These are phyloP conservation scores for Ceratocystiopsis minuta DNA, from an alignment of 2,329 filamentous ascomycete species.

Conservation along the genomic window DNA sequence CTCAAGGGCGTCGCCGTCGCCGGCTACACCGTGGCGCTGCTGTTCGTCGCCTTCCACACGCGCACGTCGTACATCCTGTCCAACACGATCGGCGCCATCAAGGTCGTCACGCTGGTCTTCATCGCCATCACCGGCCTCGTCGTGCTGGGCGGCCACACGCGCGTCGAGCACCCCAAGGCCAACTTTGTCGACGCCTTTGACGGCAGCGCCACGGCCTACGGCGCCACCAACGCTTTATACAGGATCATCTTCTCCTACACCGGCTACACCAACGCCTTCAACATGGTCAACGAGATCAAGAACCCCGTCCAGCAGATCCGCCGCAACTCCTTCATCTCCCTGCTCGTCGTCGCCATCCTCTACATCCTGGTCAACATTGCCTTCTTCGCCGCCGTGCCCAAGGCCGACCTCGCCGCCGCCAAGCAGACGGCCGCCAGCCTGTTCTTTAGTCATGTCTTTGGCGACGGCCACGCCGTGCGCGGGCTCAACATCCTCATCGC, in stretches of 20 bases:
- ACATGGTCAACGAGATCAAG: slow-evolving; percentile 42
- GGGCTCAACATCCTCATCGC: slow-evolving; percentile 40
- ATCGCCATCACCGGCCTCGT: slow-evolving; percentile 38
- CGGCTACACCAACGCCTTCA: slow-evolving; percentile 41
- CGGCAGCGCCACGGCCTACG: slow-evolving; percentile 24
- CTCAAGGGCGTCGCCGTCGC: slow-evolving; percentile 48
- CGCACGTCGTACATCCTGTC: slow-evolving; percentile 32
- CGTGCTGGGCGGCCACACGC: slow-evolving; percentile 34
- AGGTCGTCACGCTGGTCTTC: slow-evolving; percentile 40
- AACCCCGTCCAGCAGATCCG: slow-evolving; percentile 39
- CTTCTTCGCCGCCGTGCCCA: slow-evolving; percentile 38
- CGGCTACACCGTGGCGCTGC: slow-evolving; percentile 38
- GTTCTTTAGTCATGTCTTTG: slow-evolving; percentile 42
- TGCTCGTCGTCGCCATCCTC: slow-evolving; percentile 31
- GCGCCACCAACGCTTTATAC: slow-evolving; percentile 40
- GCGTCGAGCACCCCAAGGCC: slow-evolving; percentile 27
- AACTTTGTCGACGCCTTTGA: slow-evolving; percentile 39
- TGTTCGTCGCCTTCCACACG: slow-evolving; percentile 29
- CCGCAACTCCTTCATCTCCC: slow-evolving; percentile 28
- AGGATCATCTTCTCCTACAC: slow-evolving; percentile 40
- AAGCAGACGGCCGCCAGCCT: slow-evolving; percentile 34
- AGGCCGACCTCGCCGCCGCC: slow-evolving; percentile 30
- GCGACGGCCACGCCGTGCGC: slow-evolving; percentile 24
- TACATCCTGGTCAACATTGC: slow-evolving; percentile 43
- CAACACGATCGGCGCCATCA: slow-evolving; percentile 36